phyloP scores from a whole-genome alignment of 2,329 filamentous ascomycete genomes.

The Hypoxylon sp. region DNA sequence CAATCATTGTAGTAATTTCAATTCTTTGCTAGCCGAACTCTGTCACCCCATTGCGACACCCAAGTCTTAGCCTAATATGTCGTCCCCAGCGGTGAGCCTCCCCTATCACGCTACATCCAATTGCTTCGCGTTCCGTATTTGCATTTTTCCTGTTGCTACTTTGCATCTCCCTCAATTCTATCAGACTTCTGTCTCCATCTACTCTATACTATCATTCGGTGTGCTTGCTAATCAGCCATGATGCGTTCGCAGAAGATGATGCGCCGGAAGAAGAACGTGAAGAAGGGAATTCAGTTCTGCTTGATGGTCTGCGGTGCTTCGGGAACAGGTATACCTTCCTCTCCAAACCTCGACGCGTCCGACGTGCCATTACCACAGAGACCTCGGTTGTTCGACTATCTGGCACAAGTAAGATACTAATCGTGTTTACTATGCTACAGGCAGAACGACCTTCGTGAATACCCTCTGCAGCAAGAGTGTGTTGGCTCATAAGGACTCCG shows the following conservation, averaged over 20 bases:
- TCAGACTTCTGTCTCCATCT: slow-evolving; percentile 4
- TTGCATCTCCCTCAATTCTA: slow-evolving; percentile 16
- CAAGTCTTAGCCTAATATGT: slow-evolving; percentile 55
- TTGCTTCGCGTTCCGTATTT: slow-evolving; percentile 43
- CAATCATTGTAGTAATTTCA: slow-evolving; percentile 42
- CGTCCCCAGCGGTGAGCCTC: slow-evolving; percentile 56
- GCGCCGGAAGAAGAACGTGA: slow-evolving; percentile 99
- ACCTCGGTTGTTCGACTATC: slow-evolving; percentile 12
- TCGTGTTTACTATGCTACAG: slow-evolving; percentile 62
- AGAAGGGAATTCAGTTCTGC: slow-evolving; percentile 99
- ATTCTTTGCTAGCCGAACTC: slow-evolving; percentile 38
- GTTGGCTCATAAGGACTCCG: slow-evolving; percentile 89
- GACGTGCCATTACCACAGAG: slow-evolving; percentile 20
- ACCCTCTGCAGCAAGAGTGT: slow-evolving; percentile 97
- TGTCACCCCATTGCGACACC: slow-evolving; percentile 42
- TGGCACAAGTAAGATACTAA: slow-evolving; percentile 31
- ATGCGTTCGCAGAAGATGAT: slow-evolving; percentile 83
- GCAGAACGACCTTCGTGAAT: slow-evolving; percentile 99
- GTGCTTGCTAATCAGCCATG: slow-evolving; percentile 46
- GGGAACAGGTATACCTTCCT: slow-evolving; percentile 83
- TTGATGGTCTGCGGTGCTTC: slow-evolving; percentile 99
- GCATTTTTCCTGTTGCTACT: slow-evolving; percentile 20
- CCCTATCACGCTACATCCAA: slow-evolving; percentile 47
- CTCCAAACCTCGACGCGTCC: slow-evolving; percentile 35
- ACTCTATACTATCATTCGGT: slow-evolving; percentile 7